Evolutionary conservation across 2,329 filamentous ascomycete genomes (phyloP), one percentile per base, ranked within the genome.

Genomic region (Exserohilum rostratum): DNA sequence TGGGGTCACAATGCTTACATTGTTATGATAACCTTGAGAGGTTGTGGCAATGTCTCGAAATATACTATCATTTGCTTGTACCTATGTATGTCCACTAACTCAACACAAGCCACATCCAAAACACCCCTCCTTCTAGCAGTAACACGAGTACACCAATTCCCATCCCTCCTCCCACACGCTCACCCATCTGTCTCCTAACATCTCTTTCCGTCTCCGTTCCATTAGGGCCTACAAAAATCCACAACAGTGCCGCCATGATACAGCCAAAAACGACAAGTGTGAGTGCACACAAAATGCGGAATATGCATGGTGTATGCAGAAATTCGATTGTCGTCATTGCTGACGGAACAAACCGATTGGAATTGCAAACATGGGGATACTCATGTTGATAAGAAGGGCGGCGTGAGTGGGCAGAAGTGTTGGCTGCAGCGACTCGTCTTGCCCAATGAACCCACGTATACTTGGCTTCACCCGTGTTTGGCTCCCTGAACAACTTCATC

Each of bases 371-470:
- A 30, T 12, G 10, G 9, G 25, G 15, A 30, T 42, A 10, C 2
- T 10, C 15, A 6, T 4, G 6, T 38, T 38, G 35, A 13, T 11
- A 12, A 18, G 18, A 13, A 38, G 17, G 20, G 20, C 1, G 18
- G 20, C 12, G 9, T 20, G 35, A 17, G n/a, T n/a, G n/a, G n/a
- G n/a, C n/a, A n/a, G n/a, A n/a, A 12, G 35, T 17, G 33, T 70
- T 66, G 2, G 53, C 50, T 5, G 52, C 57, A 17, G 68, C 62
- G 1, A 73, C 53, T 10, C 75, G 66, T 40, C 75, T 68, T 5
- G 74, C 77, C 77, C 77, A 79, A 39, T 78, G 70, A 12, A 80
- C 77, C 68, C 78, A 79, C 10, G 72, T 76, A 48, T 76, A 79
- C 34, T 73, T 62, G 6, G 65, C 71, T 44, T 72, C 72, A 0